phyloP scores from a whole-genome alignment of 2,329 filamentous ascomycete genomes.

The Fusarium sp. region DNA sequence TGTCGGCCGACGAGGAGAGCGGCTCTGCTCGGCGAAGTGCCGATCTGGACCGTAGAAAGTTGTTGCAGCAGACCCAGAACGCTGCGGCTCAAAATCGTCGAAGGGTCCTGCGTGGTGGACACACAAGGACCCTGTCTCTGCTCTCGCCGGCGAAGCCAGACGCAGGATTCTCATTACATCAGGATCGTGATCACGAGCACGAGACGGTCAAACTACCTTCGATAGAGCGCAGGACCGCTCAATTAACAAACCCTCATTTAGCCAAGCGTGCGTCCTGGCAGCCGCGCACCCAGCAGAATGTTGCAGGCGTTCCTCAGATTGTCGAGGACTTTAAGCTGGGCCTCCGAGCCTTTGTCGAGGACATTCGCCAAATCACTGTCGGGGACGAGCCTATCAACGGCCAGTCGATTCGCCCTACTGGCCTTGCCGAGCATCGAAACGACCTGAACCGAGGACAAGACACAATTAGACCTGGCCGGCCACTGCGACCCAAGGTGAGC shows the following conservation, averaged over 20 bases:
- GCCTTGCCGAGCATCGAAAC: slow-evolving; percentile 40
- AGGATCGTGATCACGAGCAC: slow-evolving; percentile 53
- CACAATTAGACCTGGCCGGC: slow-evolving; percentile 62
- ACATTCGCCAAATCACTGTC: slow-evolving; percentile 94
- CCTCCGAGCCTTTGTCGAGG: slow-evolving; percentile 94
- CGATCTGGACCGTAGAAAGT: slow-evolving; percentile 83
- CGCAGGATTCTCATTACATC: slow-evolving; percentile 60
- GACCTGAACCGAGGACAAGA: slow-evolving; percentile 57
- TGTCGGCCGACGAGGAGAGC: slow-evolving; percentile 51
- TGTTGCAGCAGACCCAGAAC: slow-evolving; percentile 67
- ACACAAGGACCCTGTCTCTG: slow-evolving; percentile 80
- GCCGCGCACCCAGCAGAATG: slow-evolving; percentile 64
- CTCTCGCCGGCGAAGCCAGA: slow-evolving; percentile 77
- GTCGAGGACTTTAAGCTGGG: slow-evolving; percentile 92
- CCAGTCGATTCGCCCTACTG: slow-evolving; percentile 43
- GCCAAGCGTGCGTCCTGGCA: slow-evolving; percentile 75
- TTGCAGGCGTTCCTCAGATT: slow-evolving; percentile 78
- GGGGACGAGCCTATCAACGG: slow-evolving; percentile 89
- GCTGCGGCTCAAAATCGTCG: slow-evolving; percentile 64
- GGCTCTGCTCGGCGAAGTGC: slow-evolving; percentile 59
- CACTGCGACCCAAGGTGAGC: slow-evolving; percentile 60
- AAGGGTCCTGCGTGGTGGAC: slow-evolving; percentile 78
- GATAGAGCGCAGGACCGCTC: slow-evolving; percentile 53
- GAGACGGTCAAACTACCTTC: slow-evolving; percentile 48
- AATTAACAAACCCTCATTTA: slow-evolving; percentile 58